Evolutionary conservation across 2,329 filamentous ascomycete genomes (phyloP), one percentile per base, ranked within the genome.

Genomic region (Triangularia verruculosa): DNA sequence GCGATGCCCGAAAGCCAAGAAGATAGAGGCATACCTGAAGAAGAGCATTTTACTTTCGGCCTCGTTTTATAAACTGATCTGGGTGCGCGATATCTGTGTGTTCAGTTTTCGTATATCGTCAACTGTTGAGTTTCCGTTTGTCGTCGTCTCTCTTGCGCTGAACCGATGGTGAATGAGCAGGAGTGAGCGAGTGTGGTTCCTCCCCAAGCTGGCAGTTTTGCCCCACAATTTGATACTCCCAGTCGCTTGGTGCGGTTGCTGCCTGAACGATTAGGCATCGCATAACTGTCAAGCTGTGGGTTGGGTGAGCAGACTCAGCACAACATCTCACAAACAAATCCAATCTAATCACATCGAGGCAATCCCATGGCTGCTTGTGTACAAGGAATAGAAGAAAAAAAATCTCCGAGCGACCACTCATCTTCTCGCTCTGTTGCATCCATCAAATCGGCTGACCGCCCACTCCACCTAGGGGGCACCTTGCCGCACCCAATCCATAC

Each of bases 1-100:
- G n/a, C 43, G 11, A 39, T 13, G 39, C 15, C 32, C 4, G 20
- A 34, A 27, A 11, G 57, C 61, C 51, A 52, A 60, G 4, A 55
- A 28, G 22, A 12, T 62, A 27, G 59, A n/a, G 12, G 60, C 69
- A 22, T 61, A 72, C 70, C 72, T 73, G 39, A 72, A 72, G 61
- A 72, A 72, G 65, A 72, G 63, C 71, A 72, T 72, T 17, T 54
- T 22, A 4, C 13, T 47, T 17, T 8, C 11, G n/a, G 17, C 20
- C 4, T 20, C 2, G 39, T 47, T 8, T 47, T 8, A 17, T 47
- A 5, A 17, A 20, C 9, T 47, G 5, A 20, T 47, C 8, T 47
- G 15, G 39, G 6, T n/a, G 39, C n/a, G 39, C 6, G n/a, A 47
- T 47, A 17, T 20, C 7, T 20, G 39, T 39, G 11, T n/a, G 13